These are phyloP conservation scores for Penicillium simplicissimum DNA, from an alignment of 495 filamentous ascomycete species.

Conservation along the genomic window DNA sequence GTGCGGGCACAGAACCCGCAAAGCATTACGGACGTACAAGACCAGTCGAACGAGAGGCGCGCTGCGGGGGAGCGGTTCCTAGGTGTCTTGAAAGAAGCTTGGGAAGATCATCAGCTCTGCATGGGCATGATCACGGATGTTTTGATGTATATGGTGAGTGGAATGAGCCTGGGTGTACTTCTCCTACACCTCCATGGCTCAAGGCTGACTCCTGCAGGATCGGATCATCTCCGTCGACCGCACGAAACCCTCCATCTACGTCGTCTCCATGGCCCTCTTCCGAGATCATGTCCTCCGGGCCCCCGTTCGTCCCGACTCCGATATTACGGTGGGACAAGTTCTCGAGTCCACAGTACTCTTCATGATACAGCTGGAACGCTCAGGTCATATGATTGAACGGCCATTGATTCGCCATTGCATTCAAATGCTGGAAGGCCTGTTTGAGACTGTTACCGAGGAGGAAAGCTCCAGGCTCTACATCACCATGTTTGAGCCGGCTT, in stretches of 20 bases:
- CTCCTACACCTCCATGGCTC: too few species aligned
- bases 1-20: constrained; percentile 43
- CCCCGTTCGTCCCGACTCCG: constrained; percentile 44
- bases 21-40: constrained; percentile 42
- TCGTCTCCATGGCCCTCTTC: constrained; percentile 81
- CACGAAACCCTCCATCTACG: constrained; percentile 75
- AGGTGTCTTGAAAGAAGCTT: constrained; percentile 69
- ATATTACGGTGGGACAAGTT: constrained; percentile 59
- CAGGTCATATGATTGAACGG: constrained; percentile 87
- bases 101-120: constrained; percentile 84
- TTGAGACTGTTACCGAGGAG: constrained; percentile 74
- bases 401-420: constrained; percentile 78
- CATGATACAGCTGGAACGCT: constrained; percentile 87
- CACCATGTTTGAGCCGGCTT: constrained; percentile 77
- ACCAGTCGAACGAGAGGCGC: constrained; percentile 71
- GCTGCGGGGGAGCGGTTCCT: constrained; percentile 83
- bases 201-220: constrained; percentile 50
- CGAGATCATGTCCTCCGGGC: constrained; percentile 75
- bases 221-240: constrained; percentile 74
- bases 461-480: constrained; percentile 76
- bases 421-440: constrained; percentile 88
- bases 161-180: not conserved
- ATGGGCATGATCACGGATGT: constrained; percentile 99
- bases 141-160: constrained; percentile 89
- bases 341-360: constrained; percentile 83